phyloP scores from a whole-genome alignment of 208 protist species.

The Trypanosoma boissoni region DNA sequence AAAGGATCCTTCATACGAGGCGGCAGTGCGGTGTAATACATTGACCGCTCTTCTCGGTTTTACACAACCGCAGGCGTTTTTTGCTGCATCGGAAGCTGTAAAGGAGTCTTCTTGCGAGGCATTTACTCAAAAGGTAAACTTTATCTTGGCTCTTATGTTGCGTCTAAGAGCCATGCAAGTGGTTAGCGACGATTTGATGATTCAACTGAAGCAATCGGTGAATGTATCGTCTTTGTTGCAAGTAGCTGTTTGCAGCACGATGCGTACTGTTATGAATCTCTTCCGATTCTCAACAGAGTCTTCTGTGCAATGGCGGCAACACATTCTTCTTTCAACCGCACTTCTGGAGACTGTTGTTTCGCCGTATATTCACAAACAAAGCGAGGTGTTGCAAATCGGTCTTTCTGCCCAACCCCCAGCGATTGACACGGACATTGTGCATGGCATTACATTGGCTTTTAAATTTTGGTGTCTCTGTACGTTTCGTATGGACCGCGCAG shows the following conservation, averaged over 20 bases:
- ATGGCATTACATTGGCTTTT: slow-evolving; percentile 72
- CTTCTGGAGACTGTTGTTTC: slow-evolving; percentile 75
- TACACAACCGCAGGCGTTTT: slow-evolving; percentile 91
- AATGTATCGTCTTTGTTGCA: slow-evolving; percentile 31
- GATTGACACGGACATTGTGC: slow-evolving; percentile 53
- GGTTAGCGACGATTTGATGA: slow-evolving; percentile 71
- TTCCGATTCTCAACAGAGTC: slow-evolving; percentile 79
- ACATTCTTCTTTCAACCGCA: slow-evolving; percentile 85
- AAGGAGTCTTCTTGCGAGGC: slow-evolving; percentile 77
- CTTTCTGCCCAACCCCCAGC: slow-evolving; percentile 27
- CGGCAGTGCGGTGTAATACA: slow-evolving; percentile 86
- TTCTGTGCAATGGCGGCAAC: slow-evolving; percentile 85
- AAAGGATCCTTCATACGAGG: slow-evolving; percentile 90
- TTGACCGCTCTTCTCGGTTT: slow-evolving; percentile 85
- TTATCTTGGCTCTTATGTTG: slow-evolving; percentile 83
- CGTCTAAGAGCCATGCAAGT: slow-evolving; percentile 83
- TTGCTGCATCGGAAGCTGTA: slow-evolving; percentile 47
- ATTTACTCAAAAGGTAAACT: slow-evolving; percentile 89
- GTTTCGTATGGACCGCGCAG: slow-evolving; percentile 74
- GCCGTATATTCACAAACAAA: slow-evolving; percentile 62
- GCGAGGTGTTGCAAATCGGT: slow-evolving; percentile 37
- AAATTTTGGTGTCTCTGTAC: slow-evolving; percentile 79
- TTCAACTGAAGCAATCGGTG: slow-evolving; percentile 31
- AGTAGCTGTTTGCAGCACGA: slow-evolving; percentile 68
- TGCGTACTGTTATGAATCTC: slow-evolving; percentile 91